These are phyloP conservation scores for Apophysomyces trapeziformis DNA, from an alignment of 371 early-diverging fungal species.

Conservation along the genomic window DNA sequence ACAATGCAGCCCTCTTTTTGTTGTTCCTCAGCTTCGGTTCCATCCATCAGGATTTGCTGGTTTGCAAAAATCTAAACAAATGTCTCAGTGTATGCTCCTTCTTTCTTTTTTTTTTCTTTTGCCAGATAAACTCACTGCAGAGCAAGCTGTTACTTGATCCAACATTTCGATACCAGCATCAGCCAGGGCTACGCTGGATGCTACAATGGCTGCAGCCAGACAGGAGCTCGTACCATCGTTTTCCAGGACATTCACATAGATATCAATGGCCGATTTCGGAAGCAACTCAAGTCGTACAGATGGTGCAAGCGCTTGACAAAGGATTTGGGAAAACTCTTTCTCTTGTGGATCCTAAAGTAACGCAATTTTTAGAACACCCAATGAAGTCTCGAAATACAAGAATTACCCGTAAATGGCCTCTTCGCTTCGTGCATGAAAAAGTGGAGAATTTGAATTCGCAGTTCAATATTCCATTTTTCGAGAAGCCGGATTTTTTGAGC, in stretches of 20 bases:
- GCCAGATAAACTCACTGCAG: conserved; percentile 57
- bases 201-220: conserved; percentile 86
- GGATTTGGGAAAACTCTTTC: conserved; percentile 75
- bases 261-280: conserved; percentile 90
- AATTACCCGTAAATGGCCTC: conserved; percentile 60
- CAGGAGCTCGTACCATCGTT: conserved; percentile 82
- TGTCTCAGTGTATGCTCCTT: conserved; percentile 24
- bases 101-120: conserved; percentile 17
- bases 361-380: not conserved
- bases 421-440: conserved; percentile 79
- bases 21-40: conserved; percentile 74
- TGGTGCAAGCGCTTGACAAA: conserved; percentile 85
- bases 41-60: conserved; percentile 68
- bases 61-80: conserved; percentile 41
- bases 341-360: conserved; percentile 75
- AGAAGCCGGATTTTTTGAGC: conserved; percentile 59
- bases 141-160: conserved; percentile 86
- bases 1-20: conserved; percentile 69
- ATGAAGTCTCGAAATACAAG: not conserved
- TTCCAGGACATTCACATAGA: conserved; percentile 87
- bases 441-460: conserved; percentile 93
- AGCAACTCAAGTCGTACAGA: conserved; percentile 83
- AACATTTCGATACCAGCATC: conserved; percentile 96
- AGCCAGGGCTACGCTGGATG: conserved; percentile 85
- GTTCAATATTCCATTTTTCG: conserved; percentile 66